These are phyloP conservation scores for Vitis rupestris DNA, from an alignment of 164 flowering plant species.

Conservation along the genomic window DNA sequence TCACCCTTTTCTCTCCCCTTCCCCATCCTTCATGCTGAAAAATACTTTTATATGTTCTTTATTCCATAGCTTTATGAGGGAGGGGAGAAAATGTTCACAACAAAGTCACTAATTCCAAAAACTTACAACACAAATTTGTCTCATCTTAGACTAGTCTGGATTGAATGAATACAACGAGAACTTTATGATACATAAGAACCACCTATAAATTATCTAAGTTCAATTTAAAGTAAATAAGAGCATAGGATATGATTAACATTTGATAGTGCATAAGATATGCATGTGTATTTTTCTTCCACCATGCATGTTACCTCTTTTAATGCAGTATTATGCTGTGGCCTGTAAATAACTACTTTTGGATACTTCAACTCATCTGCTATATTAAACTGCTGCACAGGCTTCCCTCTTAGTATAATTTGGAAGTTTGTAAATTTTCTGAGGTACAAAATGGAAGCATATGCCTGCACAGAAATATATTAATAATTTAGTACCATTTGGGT, in stretches of 20 bases:
- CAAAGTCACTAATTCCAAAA: background rate
- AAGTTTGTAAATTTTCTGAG: constrained; percentile 69
- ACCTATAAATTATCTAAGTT: too few species aligned
- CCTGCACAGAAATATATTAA: constrained; percentile 40
- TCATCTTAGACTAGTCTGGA: too few species aligned
- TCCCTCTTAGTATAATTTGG: constrained; percentile 71
- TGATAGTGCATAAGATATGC: background rate
- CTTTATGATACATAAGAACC: too few species aligned
- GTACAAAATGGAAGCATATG: constrained; percentile 82
- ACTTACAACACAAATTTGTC: background rate
- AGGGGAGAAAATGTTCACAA: background rate
- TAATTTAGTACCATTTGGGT: background rate
- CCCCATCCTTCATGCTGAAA: too few species aligned
- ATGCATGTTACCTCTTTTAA: constrained; percentile 52
- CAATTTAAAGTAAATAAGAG: too few species aligned
- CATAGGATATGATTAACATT: too few species aligned
- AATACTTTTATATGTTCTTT: too few species aligned
- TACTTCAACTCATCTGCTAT: constrained; percentile 67
- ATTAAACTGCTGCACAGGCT: constrained; percentile 66
- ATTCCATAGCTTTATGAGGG: too few species aligned
- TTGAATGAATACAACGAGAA: too few species aligned
- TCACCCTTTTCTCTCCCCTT: too few species aligned
- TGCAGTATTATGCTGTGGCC: constrained; percentile 54
- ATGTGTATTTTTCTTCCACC: background rate
- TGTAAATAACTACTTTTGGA: constrained; percentile 48